These are phyloP conservation scores for Aspergillus sp. DNA, from an alignment of 2,329 filamentous ascomycete species.

Conservation along the genomic window DNA sequence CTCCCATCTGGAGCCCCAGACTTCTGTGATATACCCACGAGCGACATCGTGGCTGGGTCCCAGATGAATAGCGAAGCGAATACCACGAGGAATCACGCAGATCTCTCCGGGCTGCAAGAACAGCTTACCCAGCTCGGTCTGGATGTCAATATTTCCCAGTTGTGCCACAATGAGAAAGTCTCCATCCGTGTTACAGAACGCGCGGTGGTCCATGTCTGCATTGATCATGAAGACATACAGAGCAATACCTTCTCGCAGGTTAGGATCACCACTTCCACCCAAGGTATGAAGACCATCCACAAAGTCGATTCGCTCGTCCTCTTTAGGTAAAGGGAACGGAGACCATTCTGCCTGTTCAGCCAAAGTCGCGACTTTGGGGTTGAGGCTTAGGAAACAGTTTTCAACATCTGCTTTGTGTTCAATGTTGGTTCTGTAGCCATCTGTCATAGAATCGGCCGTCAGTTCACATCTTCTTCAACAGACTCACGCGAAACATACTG, in stretches of 20 bases:
- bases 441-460: conserved; percentile 5
- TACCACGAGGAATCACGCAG: conserved; percentile 57
- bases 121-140: conserved; percentile 58
- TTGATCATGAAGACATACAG: conserved; percentile 53
- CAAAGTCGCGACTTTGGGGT: conserved; percentile 48
- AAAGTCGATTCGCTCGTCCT: conserved; percentile 48
- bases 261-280: conserved; percentile 51
- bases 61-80: conserved; percentile 53
- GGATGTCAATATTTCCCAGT: conserved; percentile 57
- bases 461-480: background rate
- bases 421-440: conserved; percentile 38
- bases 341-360: conserved; percentile 54
- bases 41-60: conserved; percentile 49
- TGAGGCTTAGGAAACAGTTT: conserved; percentile 29
- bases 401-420: conserved; percentile 25
- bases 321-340: conserved; percentile 47
- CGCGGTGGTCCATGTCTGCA: conserved; percentile 48
- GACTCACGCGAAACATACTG: conserved; percentile 9
- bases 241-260: conserved; percentile 48
- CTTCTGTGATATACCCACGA: conserved; percentile 59
- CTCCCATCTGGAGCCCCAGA: conserved; percentile 58
- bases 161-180: conserved; percentile 61
- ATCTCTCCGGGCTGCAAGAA: conserved; percentile 61
- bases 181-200: conserved; percentile 57
- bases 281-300: conserved; percentile 50